Evolutionary conservation across 2,329 filamentous ascomycete species (phyloP).

Genomic region (Nigrospora oryzae): DNA sequence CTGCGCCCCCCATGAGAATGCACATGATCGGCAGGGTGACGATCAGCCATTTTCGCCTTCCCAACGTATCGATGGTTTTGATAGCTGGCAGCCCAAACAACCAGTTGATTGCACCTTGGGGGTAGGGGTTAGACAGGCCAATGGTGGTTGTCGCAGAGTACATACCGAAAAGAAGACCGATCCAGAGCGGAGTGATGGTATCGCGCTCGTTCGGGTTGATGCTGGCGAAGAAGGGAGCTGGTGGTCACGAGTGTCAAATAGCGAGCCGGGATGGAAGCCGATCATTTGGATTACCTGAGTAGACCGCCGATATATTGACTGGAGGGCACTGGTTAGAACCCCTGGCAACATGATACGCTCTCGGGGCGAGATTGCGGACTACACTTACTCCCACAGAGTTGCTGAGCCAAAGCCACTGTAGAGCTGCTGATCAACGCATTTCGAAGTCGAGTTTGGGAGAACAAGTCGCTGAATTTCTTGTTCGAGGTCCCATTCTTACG

Average conservation of each 20-base stretch:
- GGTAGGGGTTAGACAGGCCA: neutral
- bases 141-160: neutral
- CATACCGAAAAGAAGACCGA: slow-evolving; percentile 21
- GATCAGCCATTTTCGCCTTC: slow-evolving; percentile 32
- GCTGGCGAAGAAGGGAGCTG: too few species aligned
- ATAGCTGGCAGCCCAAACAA: slow-evolving; percentile 31
- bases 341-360: slow-evolving; percentile 26
- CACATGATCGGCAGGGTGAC: slow-evolving; percentile 34
- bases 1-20: slow-evolving; percentile 29
- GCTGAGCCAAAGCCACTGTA: slow-evolving; percentile 21
- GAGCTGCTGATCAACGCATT: slow-evolving; percentile 23
- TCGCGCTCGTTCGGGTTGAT: too few species aligned
- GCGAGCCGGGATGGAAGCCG: too few species aligned
- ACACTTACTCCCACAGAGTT: slow-evolving; percentile 24
- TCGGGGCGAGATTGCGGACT: neutral
- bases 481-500: neutral
- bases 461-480: slow-evolving; percentile 9
- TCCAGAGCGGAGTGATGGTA: slow-evolving; percentile 16
- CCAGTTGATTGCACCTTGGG: slow-evolving; percentile 29
- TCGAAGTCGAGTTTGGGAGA: slow-evolving; percentile 13
- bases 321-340: slow-evolving; percentile 7
- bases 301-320: slow-evolving; percentile 35
- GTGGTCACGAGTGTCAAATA: too few species aligned
- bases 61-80: slow-evolving; percentile 29
- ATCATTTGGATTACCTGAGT: slow-evolving; percentile 22